Conservation (phyloP, 1,284 basidiomycete genomes). For the Austroboletus rostrupii region DNA sequence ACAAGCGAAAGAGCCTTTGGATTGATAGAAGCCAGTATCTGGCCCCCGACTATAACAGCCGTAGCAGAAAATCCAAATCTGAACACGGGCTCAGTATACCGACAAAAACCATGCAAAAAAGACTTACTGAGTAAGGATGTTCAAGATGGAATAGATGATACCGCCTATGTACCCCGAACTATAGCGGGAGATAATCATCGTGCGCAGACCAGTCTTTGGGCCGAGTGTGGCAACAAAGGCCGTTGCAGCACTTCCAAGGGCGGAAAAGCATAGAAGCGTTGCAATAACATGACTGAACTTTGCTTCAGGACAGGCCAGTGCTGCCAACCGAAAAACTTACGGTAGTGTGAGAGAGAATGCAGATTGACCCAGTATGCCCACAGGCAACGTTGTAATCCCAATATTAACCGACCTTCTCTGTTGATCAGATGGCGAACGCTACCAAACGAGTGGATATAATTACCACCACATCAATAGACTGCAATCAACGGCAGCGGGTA, state of each 20-base stretch:
- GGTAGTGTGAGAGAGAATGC: conserved; percentile 50
- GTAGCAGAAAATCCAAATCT: conserved; percentile 45
- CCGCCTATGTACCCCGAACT: conserved; percentile 56
- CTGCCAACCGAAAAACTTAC: conserved; percentile 23
- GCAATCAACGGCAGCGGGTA: neutral
- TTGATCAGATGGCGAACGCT: conserved; percentile 20
- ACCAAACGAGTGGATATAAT: conserved; percentile 25
- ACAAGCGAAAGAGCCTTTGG: conserved; percentile 32
- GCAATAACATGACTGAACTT: conserved; percentile 38
- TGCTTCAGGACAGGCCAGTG: conserved; percentile 1
- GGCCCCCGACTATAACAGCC: conserved; percentile 46
- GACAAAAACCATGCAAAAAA: neutral
- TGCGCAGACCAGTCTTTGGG: conserved; percentile 26
- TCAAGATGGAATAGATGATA: conserved; percentile 53
- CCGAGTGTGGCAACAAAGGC: conserved; percentile 61
- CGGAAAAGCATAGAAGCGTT: conserved; percentile 42
- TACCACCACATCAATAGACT: conserved; percentile 48
- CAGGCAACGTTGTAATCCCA: conserved; percentile 53
- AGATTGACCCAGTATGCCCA: conserved; percentile 54
- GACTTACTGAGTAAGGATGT: conserved; percentile 52
- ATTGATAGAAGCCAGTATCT: conserved; percentile 42
- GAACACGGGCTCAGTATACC: neutral
- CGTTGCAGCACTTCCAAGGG: conserved; percentile 38
- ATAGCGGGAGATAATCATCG: conserved; percentile 55
- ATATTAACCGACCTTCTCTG: conserved; percentile 41